Evolutionary conservation across 345 rosid genomes (phyloP).

Genomic region (Hirschfeldia incana): DNA sequence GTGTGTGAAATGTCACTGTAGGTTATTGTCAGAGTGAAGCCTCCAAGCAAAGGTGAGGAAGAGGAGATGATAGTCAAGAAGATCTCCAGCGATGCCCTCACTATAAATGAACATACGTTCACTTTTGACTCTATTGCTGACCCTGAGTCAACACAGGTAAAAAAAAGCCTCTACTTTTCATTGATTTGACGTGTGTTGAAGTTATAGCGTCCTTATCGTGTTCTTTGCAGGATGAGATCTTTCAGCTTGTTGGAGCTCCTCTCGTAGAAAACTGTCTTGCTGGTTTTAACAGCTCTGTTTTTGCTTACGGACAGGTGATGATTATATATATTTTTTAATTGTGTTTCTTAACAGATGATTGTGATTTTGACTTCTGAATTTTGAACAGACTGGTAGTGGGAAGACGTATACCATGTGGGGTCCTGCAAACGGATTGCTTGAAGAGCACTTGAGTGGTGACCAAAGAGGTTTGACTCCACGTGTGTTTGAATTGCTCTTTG

Average conservation of each 20-base stretch:
- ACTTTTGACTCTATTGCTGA: conserved; percentile 82
- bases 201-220: neutral
- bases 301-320: conserved; percentile 90
- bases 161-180: neutral
- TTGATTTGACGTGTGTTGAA: neutral
- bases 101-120: conserved; percentile 67
- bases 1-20: conserved; percentile 11
- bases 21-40: conserved; percentile 86
- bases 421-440: conserved; percentile 77
- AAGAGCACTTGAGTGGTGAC: conserved; percentile 59
- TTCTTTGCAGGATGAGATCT: conserved; percentile 58
- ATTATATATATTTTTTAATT: neutral
- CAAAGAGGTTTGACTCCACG: conserved; percentile 94
- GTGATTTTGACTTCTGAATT: neutral
- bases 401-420: conserved; percentile 99
- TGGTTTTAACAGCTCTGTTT: conserved; percentile 89
- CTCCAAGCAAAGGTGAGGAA: conserved; percentile 61
- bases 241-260: conserved; percentile 78
- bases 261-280: conserved; percentile 90
- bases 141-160: conserved; percentile 66
- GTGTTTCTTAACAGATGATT: conserved; percentile 2
- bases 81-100: conserved; percentile 51
- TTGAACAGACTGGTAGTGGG: conserved; percentile 84
- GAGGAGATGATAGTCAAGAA: conserved; percentile 64
- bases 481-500: conserved; percentile 75